Conservation (phyloP, 441 rosid species). For the Daphne laureola region DNA sequence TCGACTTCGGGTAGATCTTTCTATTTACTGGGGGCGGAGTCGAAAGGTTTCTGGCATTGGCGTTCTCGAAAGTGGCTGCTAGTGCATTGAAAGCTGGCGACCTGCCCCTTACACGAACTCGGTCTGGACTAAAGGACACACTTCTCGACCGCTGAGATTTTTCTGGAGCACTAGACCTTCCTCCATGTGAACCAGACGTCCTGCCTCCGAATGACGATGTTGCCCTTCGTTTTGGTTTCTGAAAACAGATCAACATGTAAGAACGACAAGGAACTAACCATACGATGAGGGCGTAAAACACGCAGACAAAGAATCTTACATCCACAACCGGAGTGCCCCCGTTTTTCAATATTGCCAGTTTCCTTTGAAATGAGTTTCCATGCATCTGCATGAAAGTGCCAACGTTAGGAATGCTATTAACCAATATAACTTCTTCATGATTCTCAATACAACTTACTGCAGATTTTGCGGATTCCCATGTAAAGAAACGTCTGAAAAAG, state of each 20-base stretch:
- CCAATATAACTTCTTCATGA: slow-evolving; percentile 1
- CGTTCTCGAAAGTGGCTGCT: slow-evolving; percentile 88
- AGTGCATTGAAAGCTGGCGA: slow-evolving; percentile 98
- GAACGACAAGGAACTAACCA: too few species aligned
- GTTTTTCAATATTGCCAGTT: slow-evolving; percentile 62
- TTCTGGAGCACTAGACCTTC: slow-evolving; percentile 80
- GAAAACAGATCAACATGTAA: slow-evolving; percentile 20
- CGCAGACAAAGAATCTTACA: slow-evolving; percentile 33
- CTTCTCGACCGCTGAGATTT: slow-evolving; percentile 96
- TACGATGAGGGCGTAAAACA: too few species aligned
- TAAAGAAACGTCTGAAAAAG: slow-evolving; percentile 88
- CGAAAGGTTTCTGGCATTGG: slow-evolving; percentile 80
- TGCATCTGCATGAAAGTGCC: slow-evolving; percentile 58
- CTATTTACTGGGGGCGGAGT: slow-evolving; percentile 95
- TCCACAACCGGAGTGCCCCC: slow-evolving; percentile 64
- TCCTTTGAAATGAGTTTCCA: slow-evolving; percentile 93
- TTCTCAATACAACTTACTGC: slow-evolving; percentile 28
- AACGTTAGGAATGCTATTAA: slow-evolving; percentile 6
- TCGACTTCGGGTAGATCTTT: slow-evolving; percentile 87
- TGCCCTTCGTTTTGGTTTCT: slow-evolving; percentile 92
- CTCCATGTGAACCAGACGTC: slow-evolving; percentile 60
- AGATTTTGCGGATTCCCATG: slow-evolving; percentile 87
- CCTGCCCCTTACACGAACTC: slow-evolving; percentile 94
- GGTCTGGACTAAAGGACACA: slow-evolving; percentile 88
- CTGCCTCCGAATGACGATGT: slow-evolving; percentile 79